Conservation (phyloP, 805 yeast species). For the Phaffomyces opuntiae region DNA sequence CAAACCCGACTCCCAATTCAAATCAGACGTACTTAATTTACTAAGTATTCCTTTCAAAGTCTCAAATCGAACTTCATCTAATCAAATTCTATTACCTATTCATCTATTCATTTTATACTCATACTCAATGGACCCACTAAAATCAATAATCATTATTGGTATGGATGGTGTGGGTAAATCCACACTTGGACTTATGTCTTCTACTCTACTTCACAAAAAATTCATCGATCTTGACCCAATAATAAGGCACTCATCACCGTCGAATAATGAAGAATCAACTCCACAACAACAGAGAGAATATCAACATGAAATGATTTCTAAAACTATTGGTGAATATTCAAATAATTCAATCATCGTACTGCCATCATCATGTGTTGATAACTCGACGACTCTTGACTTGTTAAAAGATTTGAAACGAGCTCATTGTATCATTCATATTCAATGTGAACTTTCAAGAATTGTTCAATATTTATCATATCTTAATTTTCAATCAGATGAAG, state of each 20-base stretch:
- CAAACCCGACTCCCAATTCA: too few relatives aligned
- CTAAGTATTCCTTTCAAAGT: too few relatives aligned
- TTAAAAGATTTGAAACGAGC: not conserved
- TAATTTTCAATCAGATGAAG: not conserved
- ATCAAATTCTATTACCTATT: not conserved
- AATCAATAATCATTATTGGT: not conserved
- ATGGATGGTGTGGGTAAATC: not conserved
- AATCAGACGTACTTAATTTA: too few relatives aligned
- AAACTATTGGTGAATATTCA: not conserved
- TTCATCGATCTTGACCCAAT: not conserved
- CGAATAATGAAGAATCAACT: not conserved
- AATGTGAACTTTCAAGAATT: not conserved
- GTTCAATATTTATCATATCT: not conserved
- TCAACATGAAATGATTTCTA: not conserved
- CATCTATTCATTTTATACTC: not conserved
- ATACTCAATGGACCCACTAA: not conserved
- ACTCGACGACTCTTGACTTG: not conserved
- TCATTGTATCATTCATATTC: not conserved
- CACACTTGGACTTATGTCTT: not conserved
- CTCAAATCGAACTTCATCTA: too few relatives aligned
- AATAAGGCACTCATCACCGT: not conserved
- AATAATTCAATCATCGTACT: not conserved
- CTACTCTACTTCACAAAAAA: not conserved
- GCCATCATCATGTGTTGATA: not conserved
- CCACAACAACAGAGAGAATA: not conserved